Conservation (phyloP, 495 filamentous ascomycete species). For the Penicillium pulvis region DNA sequence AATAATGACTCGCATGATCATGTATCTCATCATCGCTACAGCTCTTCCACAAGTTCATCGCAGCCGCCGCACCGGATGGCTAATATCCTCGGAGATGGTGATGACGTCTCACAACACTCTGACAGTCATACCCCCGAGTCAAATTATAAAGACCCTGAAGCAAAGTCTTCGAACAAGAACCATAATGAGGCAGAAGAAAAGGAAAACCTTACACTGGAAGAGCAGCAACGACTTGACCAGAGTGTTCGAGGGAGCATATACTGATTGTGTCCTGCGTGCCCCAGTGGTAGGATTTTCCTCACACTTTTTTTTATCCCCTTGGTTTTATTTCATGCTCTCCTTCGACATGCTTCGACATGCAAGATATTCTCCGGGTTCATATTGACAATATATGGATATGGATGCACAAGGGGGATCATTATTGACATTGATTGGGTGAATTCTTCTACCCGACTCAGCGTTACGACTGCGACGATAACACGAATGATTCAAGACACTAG, state of each 20-base stretch:
- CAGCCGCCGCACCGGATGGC: constrained; percentile 42
- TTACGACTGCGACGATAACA: constrained; percentile 14
- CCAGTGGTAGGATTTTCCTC: no score
- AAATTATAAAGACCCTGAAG: neutral
- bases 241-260: constrained; percentile 45
- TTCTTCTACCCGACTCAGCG: neutral
- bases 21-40: constrained; percentile 19
- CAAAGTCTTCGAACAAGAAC: neutral
- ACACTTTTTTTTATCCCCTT: neutral
- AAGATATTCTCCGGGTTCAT: neutral
- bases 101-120: constrained; percentile 27
- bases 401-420: neutral
- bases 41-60: constrained; percentile 17
- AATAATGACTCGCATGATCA: constrained; percentile 17
- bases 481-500: neutral
- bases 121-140: constrained; percentile 11
- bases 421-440: neutral
- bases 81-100: constrained; percentile 43
- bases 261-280: constrained; percentile 11
- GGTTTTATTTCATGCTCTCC: neutral
- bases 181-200: constrained; percentile 15
- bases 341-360: neutral
- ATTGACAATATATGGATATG: neutral
- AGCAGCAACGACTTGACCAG: constrained; percentile 34
- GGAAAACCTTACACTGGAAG: constrained; percentile 25